phyloP scores from a whole-genome alignment of 345 rosid genomes.

The Erucastrum elatum region DNA sequence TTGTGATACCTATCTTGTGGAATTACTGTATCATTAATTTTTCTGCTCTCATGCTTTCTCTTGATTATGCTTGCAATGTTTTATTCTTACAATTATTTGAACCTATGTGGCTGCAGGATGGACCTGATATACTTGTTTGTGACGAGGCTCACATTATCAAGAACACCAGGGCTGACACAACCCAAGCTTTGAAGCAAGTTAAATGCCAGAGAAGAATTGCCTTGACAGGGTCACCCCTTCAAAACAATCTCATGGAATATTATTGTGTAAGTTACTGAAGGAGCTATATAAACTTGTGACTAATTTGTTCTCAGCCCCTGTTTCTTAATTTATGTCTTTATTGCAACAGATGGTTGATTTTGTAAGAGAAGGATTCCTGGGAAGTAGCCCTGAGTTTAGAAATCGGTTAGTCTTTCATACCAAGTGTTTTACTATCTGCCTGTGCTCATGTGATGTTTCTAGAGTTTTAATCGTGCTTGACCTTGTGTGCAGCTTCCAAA shows the following conservation, averaged over 20 bases:
- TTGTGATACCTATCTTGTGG: neutral
- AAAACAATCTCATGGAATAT: constrained; percentile 99
- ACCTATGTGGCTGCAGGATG: constrained; percentile 60
- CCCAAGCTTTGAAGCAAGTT: constrained; percentile 93
- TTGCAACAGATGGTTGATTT: constrained; percentile 97
- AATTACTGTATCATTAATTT: constrained; percentile 7
- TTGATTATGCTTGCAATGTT: constrained; percentile 11
- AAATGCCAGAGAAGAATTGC: constrained; percentile 99
- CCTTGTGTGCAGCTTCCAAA: constrained; percentile 76
- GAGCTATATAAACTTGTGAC: constrained; percentile 11
- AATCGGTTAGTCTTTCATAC: constrained; percentile 69
- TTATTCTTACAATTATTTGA: constrained; percentile 26
- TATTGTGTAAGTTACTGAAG: constrained; percentile 73
- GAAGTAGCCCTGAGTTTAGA: constrained; percentile 97
- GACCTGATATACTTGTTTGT: constrained; percentile 99
- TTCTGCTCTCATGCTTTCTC: neutral
- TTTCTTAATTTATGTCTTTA: constrained; percentile 22
- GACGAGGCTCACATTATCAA: constrained; percentile 98
- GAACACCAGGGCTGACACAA: constrained; percentile 96
- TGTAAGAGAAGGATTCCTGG: constrained; percentile 99
- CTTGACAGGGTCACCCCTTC: constrained; percentile 98
- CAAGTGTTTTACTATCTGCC: constrained; percentile 20
- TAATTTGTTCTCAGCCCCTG: neutral
- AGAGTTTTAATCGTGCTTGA: constrained; percentile 29
- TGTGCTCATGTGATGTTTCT: constrained; percentile 17